Base-by-base conservation (phyloP, 140 eudicot genomes). In the Flaveria floridana region DNA sequence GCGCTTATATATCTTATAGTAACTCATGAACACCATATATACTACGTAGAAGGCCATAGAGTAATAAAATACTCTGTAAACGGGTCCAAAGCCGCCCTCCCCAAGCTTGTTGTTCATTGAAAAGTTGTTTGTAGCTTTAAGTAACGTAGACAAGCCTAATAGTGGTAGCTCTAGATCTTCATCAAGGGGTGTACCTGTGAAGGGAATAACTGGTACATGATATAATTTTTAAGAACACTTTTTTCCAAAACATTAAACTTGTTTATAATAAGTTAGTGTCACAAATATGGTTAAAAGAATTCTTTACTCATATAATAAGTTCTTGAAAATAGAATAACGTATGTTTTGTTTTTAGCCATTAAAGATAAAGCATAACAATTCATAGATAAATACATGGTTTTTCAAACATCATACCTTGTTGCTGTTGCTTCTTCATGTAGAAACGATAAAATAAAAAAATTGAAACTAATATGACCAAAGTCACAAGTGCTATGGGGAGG, bases 81-180 rank as follows among this genome's bases (percentile, higher is more conserved):
- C 85, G 3, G 84, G 82, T 21, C 87, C 82, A 62, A 72, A 84
- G 25, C 87, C 87, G 14, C 87, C 87, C 74, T 80, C 81, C 58
- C 87, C 87, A 28, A 83, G 82, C 73, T 80, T 80, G 28, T 80
- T 80, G 68, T 59, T 65, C 6, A 70, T 8, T 52, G 87, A 62
- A 62, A 84, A 84, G 67, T 84, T 56, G 63, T 80, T 71, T 41
- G 87, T 80, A 57, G 87, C 87, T 28, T 25, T 34, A 53, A 71
- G 28, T 76, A 80, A 19, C 6, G 82, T 59, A 37, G 77, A 37
- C 46, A 84, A 72, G 71, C 80, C 64, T 72, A 76, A 84, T 10
- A 84, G 14, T 6, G 87, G 82, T 41, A 84, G 71, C 39, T 83
- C 84, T 1, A 80, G 73, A 56, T 79, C 82, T 7, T 76, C 70